Evolutionary conservation across 805 yeast species (phyloP), one percentile per base, ranked within the genome.

Genomic region (Sungouiella thailandica): DNA sequence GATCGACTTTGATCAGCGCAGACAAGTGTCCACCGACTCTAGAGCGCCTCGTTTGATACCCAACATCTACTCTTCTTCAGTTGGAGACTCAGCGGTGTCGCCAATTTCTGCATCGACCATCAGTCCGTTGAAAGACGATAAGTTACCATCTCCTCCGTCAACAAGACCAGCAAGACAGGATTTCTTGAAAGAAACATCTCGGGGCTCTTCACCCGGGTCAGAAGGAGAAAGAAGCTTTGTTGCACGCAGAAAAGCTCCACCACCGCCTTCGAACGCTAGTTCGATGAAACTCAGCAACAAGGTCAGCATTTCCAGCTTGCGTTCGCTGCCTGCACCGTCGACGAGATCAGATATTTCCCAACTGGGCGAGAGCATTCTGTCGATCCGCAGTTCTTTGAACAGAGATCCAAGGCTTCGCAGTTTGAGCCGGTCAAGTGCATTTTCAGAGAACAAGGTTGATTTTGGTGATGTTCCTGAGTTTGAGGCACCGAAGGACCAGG

Each of bases 1-100:
- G 48, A 85, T 85, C 40, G 88, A 88, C 55, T 86, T 86, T 51
- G 93, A 86, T 47, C 77, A 82, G 46, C 68, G 87, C 32, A 61
- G 95, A 28, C 77, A 76, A 29, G 80, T 95, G 1, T 94, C 95
- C 1, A 83, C 74, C 49, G 77, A 64, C 13, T 52, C 61, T 13
- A 60, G 61, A 31, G 58, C 70, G 2, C 70, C 79, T 1, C 72
- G 46, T 27, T 50, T 17, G 34, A 46, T 46, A 10, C 49, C 51
- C 7, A 46, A 43, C 26, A 46, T 46, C 11, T 44, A 44, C 28
- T 44, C 51, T 4, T 44, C 47, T 2, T 46, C 51, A 3, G 44
- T 44, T 7, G 29, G 42, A 1, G 39, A 42, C 29, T 29, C 43
- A 3, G 30, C 53, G 2, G 43, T 49, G 23, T 64, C 70, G 0